Evolutionary conservation across 305 asterid species (phyloP), one percentile per base, ranked within the genome.

Genomic region (Fraxinus latifolia): DNA sequence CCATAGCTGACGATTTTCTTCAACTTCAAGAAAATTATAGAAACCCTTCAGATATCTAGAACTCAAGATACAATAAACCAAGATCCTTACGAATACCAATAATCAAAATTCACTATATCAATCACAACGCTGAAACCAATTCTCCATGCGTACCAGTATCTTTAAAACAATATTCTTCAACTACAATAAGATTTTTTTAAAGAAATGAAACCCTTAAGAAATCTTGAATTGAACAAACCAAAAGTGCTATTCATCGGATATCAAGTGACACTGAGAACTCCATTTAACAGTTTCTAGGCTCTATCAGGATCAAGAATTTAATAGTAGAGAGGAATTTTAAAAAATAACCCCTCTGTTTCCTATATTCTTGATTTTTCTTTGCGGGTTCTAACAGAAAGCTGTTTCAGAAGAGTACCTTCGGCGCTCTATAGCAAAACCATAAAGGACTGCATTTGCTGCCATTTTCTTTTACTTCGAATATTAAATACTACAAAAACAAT

Each of bases 321-420:
- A 62, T 75, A 80, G 33, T 2, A 21, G 53, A 75, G 33, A 32
- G 71, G 15, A 15, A 72, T n/a, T 72, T 72, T 72, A 33, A 33
- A 72, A 72, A 7, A 33, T 17, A 50, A 34, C 29, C 50, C 73
- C 76, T n/a, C 76, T 33, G 23, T 32, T 72, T 72, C 50, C 76
- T 72, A 33, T 33, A 32, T n/a, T 33, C 50, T 72, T 72, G 47
- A 4, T 72, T n/a, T 72, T n/a, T 34, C 27, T 33, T 33, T 33
- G 19, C 8, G 62, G 65, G 32, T 86, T 83, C 89, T 91, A 91
- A 80, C 90, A 87, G 89, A 87, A 87, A 78, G 90, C 92, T 81
- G 91, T 83, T 83, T 89, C 92, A 83, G 95, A 91, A 77, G 95
- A 88, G 91, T 93, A 94, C 86, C 92, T 87, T 81, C 92, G 88